A percentile compares a stretch with the other conserved stretches of the same genome.
Conservation (phyloP, 371 early-diverging fungal genomes). For the Mucor racemosus region DNA sequence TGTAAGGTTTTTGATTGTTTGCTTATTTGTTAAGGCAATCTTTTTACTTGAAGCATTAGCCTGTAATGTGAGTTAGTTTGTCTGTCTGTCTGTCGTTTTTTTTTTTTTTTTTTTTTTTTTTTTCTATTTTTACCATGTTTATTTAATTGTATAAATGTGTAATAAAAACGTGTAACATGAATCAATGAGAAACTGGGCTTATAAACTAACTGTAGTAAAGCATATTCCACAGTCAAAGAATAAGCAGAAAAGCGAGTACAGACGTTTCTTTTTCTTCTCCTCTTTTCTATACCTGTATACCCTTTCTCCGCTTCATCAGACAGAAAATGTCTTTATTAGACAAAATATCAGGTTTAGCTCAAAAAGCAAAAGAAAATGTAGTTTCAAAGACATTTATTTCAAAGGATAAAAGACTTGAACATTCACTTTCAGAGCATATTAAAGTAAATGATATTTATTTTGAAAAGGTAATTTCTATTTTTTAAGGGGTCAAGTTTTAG, state of each 20-base stretch:
- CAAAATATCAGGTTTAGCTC: slow-evolving; percentile 46
- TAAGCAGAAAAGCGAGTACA: too few species aligned
- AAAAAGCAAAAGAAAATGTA: slow-evolving; percentile 49
- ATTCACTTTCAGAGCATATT: slow-evolving; percentile 36
- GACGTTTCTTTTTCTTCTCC: not conserved
- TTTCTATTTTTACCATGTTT: slow-evolving; percentile 6
- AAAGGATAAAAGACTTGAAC: slow-evolving; percentile 49
- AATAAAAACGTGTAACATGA: slow-evolving; percentile 7
- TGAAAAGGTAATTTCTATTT: slow-evolving; percentile 22
- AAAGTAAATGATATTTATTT: slow-evolving; percentile 28
- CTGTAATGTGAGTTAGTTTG: slow-evolving; percentile 31
- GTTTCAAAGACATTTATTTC: slow-evolving; percentile 38
- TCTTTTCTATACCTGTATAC: slow-evolving; percentile 2
- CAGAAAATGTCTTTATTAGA: slow-evolving; percentile 40
- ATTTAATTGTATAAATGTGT: not conserved
- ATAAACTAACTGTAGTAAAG: too few species aligned
- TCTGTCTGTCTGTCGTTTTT: not conserved
- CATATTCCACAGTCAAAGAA: too few species aligned
- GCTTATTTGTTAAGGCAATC: slow-evolving; percentile 69
- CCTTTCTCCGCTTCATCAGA: not conserved
- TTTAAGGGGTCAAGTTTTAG: not conserved
- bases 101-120: too few species aligned
- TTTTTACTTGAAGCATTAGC: slow-evolving; percentile 83
- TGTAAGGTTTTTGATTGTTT: slow-evolving; percentile 62
- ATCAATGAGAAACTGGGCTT: not conserved